Evolutionary conservation across 2,329 filamentous ascomycete genomes (phyloP).

Genomic region (Nigrograna mackinnonii): DNA sequence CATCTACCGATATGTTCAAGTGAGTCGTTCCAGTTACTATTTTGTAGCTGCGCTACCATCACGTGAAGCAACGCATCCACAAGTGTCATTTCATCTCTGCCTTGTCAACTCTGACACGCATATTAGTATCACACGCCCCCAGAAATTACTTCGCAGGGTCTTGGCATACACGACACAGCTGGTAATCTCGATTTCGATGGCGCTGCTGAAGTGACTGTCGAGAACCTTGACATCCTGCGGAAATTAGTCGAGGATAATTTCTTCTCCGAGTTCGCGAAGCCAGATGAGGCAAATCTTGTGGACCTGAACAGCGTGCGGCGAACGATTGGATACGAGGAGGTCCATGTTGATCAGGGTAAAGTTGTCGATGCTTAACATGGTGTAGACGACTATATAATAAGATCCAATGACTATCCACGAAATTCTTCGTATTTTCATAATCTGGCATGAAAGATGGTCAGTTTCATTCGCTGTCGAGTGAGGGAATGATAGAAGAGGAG

Average conservation of each 20-base stretch:
- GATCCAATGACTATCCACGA: too few relatives aligned
- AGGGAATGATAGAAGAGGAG: too few relatives aligned
- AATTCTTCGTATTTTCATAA: too few relatives aligned
- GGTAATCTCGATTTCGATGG: conserved; percentile 9
- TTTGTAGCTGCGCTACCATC: not conserved
- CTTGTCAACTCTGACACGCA: conserved; percentile 2
- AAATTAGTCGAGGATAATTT: conserved; percentile 12
- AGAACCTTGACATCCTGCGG: conserved; percentile 6
- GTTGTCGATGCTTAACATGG: too few relatives aligned
- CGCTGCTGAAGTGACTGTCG: conserved; percentile 9
- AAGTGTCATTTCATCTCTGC: too few relatives aligned
- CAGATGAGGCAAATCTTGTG: conserved; percentile 4
- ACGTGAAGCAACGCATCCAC: not conserved
- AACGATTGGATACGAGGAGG: not conserved
- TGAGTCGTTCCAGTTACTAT: too few relatives aligned
- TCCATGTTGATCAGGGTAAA: conserved; percentile 1
- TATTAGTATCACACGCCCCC: conserved; percentile 9
- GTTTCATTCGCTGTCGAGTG: too few relatives aligned
- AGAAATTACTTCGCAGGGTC: conserved; percentile 4
- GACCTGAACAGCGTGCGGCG: not conserved
- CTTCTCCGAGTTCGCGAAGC: conserved; percentile 9
- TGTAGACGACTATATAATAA: too few relatives aligned
- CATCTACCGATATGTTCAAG: conserved; percentile 10
- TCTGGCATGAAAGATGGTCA: too few relatives aligned
- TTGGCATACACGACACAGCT: conserved; percentile 8